phyloP scores from a whole-genome alignment of 495 filamentous ascomycete genomes.

The Podospora appendiculata region DNA sequence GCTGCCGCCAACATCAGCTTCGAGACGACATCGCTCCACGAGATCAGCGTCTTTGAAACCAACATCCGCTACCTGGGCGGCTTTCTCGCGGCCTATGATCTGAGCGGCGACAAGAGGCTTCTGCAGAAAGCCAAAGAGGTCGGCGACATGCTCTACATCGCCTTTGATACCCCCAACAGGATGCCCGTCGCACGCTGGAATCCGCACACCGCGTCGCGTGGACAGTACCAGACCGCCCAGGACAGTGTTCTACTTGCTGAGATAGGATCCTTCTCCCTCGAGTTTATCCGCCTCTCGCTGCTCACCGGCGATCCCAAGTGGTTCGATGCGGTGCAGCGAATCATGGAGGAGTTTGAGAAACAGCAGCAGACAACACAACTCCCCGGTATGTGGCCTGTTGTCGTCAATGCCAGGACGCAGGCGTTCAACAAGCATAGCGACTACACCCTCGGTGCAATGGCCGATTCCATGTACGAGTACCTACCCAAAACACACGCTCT shows the following conservation, averaged over 20 bases:
- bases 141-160: conserved; percentile 73
- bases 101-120: conserved; percentile 59
- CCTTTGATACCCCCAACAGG: conserved; percentile 86
- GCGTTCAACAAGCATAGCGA: conserved; percentile 23
- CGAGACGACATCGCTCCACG: conserved; percentile 49
- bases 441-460: conserved; percentile 66
- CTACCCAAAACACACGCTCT: conserved; percentile 64
- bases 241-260: conserved; percentile 42
- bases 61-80: conserved; percentile 77
- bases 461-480: conserved; percentile 82
- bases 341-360: conserved; percentile 63
- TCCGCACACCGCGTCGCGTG: conserved; percentile 21
- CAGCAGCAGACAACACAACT: conserved; percentile 57
- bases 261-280: conserved; percentile 69
- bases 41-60: conserved; percentile 71
- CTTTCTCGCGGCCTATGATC: conserved; percentile 66
- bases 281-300: conserved; percentile 80
- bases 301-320: conserved; percentile 74
- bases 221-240: conserved; percentile 25
- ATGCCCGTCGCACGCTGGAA: conserved; percentile 76
- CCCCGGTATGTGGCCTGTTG: conserved; percentile 52
- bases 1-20: conserved; percentile 77
- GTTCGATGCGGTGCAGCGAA: conserved; percentile 78
- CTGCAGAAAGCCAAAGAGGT: conserved; percentile 76
- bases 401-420: conserved; percentile 25